A percentile compares a stretch with the other conserved stretches of the same genome.
phyloP scores from a whole-genome alignment of 352 stramenopile genomes.

The Peronospora destructor region DNA sequence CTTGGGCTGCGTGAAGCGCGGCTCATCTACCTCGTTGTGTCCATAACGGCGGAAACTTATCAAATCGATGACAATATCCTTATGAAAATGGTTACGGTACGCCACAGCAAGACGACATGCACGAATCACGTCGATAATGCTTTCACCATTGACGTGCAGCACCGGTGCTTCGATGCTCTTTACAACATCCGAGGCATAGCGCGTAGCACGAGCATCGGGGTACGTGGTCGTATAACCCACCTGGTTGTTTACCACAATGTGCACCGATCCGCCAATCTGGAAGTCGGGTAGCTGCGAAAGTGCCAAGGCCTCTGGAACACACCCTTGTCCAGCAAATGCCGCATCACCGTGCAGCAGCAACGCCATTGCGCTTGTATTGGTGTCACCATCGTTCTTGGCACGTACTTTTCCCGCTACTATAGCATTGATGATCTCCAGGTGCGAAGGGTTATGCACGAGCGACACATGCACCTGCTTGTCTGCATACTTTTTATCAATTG shows the following conservation, averaged over 20 bases:
- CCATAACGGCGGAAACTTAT: conserved; percentile 79
- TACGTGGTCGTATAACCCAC: conserved; percentile 87
- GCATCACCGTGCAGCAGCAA: conserved; percentile 85
- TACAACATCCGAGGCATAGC: conserved; percentile 79
- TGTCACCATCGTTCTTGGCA: conserved; percentile 59
- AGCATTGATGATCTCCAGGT: conserved; percentile 86
- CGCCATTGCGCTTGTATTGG: conserved; percentile 50
- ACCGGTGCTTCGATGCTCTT: conserved; percentile 78
- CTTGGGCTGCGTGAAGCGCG: conserved; percentile 82
- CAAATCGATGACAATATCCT: conserved; percentile 84
- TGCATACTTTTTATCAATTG: conserved; percentile 58
- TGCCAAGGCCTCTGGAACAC: conserved; percentile 67
- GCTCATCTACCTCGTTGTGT: conserved; percentile 88
- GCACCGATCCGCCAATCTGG: conserved; percentile 64
- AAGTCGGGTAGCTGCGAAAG: conserved; percentile 79
- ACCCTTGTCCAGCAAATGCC: conserved; percentile 81
- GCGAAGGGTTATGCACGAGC: conserved; percentile 80
- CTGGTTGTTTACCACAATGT: conserved; percentile 88
- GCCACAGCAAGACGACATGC: conserved; percentile 65
- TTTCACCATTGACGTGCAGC: conserved; percentile 87
- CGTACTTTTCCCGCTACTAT: conserved; percentile 80
- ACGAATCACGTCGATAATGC: conserved; percentile 65
- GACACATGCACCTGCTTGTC: conserved; percentile 69
- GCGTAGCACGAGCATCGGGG: conserved; percentile 68
- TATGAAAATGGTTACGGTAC: conserved; percentile 80